Conservation (phyloP, 495 filamentous ascomycete genomes). For the Penicillium psychrofluorescens region DNA sequence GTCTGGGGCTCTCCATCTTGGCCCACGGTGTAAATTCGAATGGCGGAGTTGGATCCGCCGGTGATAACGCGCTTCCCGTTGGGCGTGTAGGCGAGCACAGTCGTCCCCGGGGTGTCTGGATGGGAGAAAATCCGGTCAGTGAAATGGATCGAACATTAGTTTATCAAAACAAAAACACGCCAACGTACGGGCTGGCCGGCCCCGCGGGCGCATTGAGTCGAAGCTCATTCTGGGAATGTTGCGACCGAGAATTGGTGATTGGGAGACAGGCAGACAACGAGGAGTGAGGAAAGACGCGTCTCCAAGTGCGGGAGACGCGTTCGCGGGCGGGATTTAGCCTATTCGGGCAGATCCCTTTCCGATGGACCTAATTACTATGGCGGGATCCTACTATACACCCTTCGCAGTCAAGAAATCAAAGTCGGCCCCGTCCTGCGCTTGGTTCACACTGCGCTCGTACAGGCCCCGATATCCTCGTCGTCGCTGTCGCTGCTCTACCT, state of each 20-base stretch:
- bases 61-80: constrained; percentile 69
- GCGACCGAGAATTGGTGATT: too few species aligned
- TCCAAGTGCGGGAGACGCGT: constrained; percentile 20
- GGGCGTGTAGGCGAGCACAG: constrained; percentile 60
- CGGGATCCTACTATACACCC: constrained; percentile 2
- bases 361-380: too few species aligned
- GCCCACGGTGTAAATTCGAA: constrained; percentile 83
- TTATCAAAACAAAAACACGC: neutral
- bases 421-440: constrained; percentile 56
- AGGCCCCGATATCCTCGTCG: constrained; percentile 56
- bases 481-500: constrained; percentile 23
- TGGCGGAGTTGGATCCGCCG: constrained; percentile 81
- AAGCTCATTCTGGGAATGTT: constrained; percentile 21
- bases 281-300: neutral
- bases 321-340: constrained; percentile 20
- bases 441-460: constrained; percentile 57
- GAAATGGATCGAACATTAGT: too few species aligned
- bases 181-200: constrained; percentile 38
- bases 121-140: neutral
- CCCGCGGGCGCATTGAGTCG: constrained; percentile 35
- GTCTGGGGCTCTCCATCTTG: constrained; percentile 85
- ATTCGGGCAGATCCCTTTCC: constrained; percentile 7
- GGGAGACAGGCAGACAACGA: too few species aligned
- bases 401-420: constrained; percentile 57
- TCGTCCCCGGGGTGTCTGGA: constrained; percentile 61